Percentiles rank a stretch among this genome's conserved stretches.
phyloP scores from a whole-genome alignment of 257 asterid genomes.

The Nicotiana paniculata region DNA sequence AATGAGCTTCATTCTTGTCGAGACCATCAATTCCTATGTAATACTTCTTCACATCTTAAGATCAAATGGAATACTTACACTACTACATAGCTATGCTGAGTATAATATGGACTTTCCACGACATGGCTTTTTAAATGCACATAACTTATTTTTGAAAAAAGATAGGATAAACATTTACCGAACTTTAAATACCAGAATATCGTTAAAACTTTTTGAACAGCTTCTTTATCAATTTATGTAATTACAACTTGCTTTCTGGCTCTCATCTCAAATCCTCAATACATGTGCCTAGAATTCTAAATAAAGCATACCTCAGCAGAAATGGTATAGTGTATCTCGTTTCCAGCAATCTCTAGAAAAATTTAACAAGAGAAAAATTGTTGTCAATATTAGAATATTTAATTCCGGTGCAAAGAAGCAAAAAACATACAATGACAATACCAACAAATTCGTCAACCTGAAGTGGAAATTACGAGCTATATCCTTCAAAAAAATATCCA shows the following conservation, averaged over 20 bases:
- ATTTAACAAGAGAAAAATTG: background rate
- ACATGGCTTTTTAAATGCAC: background rate
- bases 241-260: background rate
- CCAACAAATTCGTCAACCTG: background rate
- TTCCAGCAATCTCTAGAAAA: constrained; percentile 50
- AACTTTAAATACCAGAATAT: background rate
- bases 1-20: background rate
- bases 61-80: background rate
- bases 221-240: background rate
- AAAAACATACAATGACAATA: background rate
- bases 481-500: background rate
- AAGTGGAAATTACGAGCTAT: too few species aligned
- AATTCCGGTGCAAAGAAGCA: background rate
- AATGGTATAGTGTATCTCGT: constrained; percentile 47
- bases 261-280: background rate
- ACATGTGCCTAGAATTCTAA: background rate
- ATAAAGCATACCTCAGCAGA: constrained; percentile 60
- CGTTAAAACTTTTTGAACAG: background rate
- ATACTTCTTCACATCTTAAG: background rate
- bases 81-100: background rate
- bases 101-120: background rate
- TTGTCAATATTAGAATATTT: constrained; percentile 10
- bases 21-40: background rate
- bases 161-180: background rate
- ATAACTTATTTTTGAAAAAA: background rate